phyloP scores from a whole-genome alignment of 148 eudicot species.

The Bassia scoparia region DNA sequence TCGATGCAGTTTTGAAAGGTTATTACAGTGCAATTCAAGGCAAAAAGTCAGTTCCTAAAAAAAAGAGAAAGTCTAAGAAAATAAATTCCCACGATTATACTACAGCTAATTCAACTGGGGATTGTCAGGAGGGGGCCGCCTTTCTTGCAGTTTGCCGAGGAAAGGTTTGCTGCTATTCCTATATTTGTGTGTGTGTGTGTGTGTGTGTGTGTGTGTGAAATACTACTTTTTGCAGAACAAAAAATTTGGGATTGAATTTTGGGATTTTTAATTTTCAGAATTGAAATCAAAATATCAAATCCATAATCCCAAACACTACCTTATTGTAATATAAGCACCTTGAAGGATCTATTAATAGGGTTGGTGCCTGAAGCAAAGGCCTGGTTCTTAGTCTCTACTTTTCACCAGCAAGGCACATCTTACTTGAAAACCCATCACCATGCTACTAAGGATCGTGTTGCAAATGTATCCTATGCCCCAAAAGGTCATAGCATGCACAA shows the following conservation, averaged over 20 bases:
- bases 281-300: too few relatives aligned
- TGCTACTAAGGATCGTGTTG: neutral
- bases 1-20: conserved; percentile 63
- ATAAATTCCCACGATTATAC: conserved; percentile 32
- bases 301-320: too few relatives aligned
- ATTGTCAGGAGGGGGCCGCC: conserved; percentile 63
- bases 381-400: neutral
- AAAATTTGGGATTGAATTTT: too few relatives aligned
- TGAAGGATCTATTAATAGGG: too few relatives aligned
- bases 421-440: neutral
- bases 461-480: neutral
- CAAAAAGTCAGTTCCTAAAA: conserved; percentile 46
- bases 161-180: conserved; percentile 49
- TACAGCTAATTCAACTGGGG: conserved; percentile 28
- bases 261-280: too few relatives aligned
- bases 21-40: conserved; percentile 63
- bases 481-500: neutral
- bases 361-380: neutral
- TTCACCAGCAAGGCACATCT: too few relatives aligned
- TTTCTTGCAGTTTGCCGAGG: conserved; percentile 99
- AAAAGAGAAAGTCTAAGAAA: conserved; percentile 62
- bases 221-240: too few relatives aligned
- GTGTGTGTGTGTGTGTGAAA: too few relatives aligned
- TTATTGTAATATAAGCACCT: too few relatives aligned
- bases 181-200: neutral